Evolutionary conservation across 1,284 basidiomycete species (phyloP), one percentile per base, ranked within the genome.

Genomic region (Leucoagaricus sp.): DNA sequence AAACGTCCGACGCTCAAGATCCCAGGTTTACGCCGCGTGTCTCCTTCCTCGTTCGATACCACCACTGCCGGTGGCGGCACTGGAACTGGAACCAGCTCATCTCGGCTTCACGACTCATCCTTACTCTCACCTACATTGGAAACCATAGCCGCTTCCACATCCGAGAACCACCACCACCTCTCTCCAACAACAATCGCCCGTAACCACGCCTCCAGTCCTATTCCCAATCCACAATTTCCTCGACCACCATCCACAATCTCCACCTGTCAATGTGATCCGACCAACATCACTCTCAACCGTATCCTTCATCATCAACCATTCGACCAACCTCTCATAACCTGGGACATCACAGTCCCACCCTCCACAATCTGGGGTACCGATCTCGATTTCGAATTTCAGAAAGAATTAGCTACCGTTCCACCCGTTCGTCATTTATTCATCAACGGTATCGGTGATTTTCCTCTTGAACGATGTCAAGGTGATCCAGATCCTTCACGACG

Each of bases 341-440:
- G 47, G 47, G 48, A 55, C 5, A 17, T 55, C 47, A 33, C 40
- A 9, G 3, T 12, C n/a, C 21, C 28, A 15, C 13, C 40, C 40
- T 29, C 41, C 26, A 8, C 47, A 13, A 36, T 49, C 33, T 33
- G 31, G 44, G 17, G 15, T 3, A 28, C 28, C 31, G 33, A 34
- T 5, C 48, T 45, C 33, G 26, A 44, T 41, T 36, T 44, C 41
- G 5, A 17, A 10, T 49, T 55, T 8, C 42, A 33, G n/a, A 19
- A 15, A 6, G 40, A 49, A 26, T 21, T 26, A 7, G 54, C 54
- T 36, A 45, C 54, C 12, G 28, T 19, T n/a, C 54, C 48, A 6
- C 54, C 54, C 10, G n/a, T 55, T 3, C 54, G 48, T n/a, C 54
- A 55, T 26, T 34, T 55, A 41, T 55, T 55, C 17, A 55, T 55